phyloP scores from a whole-genome alignment of 2,329 filamentous ascomycete genomes.

The Fusarium incarnatum region DNA sequence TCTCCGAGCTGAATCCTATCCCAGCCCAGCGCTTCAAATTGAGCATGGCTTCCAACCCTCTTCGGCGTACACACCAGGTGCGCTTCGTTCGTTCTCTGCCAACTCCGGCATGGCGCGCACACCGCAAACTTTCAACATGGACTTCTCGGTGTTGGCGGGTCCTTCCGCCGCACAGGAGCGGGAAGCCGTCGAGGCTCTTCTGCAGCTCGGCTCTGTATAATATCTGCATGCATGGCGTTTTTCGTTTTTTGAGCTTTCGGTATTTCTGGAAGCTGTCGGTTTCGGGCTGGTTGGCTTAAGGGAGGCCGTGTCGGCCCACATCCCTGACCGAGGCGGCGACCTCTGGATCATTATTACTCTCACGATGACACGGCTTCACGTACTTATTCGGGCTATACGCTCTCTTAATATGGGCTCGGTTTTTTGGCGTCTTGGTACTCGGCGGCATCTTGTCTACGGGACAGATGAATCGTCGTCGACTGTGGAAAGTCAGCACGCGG shows the following conservation, averaged over 20 bases:
- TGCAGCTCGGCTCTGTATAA: slow-evolving; percentile 85
- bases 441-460: slow-evolving; percentile 28
- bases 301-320: slow-evolving; percentile 49
- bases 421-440: slow-evolving; percentile 43
- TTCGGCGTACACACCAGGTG: slow-evolving; percentile 62
- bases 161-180: slow-evolving; percentile 78
- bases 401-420: slow-evolving; percentile 34
- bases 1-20: slow-evolving; percentile 75
- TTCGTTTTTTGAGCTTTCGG: slow-evolving; percentile 30
- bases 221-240: slow-evolving; percentile 68
- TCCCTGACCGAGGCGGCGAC: slow-evolving; percentile 50
- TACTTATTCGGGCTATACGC: slow-evolving; percentile 23
- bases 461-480: slow-evolving; percentile 28
- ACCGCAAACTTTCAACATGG: slow-evolving; percentile 63
- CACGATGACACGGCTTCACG: slow-evolving; percentile 51
- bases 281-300: slow-evolving; percentile 48
- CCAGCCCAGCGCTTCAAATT: slow-evolving; percentile 67
- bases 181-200: slow-evolving; percentile 83
- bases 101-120: slow-evolving; percentile 65
- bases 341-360: slow-evolving; percentile 46
- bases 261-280: slow-evolving; percentile 39
- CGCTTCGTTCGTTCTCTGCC: slow-evolving; percentile 62
- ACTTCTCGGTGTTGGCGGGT: slow-evolving; percentile 63
- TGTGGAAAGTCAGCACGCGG: slow-evolving; percentile 28
- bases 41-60: slow-evolving; percentile 55